Evolutionary conservation across 2,329 filamentous ascomycete species (phyloP), one percentile per base, ranked within the genome.

Genomic region (Geosmithia flava): DNA sequence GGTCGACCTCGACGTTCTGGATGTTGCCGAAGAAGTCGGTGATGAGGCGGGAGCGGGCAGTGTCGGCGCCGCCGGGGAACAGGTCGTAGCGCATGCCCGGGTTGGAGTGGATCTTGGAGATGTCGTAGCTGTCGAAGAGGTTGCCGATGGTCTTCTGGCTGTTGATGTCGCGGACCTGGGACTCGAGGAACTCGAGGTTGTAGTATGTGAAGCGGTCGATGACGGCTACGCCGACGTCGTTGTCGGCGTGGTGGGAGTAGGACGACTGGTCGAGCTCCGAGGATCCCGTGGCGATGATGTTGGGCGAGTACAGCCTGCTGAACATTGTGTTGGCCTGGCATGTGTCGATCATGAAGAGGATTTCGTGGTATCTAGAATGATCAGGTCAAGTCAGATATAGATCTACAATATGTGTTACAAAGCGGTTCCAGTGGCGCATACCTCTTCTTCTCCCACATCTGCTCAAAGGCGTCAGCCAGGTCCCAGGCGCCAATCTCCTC

Each of bases 381-480:
- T 7, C 42, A 44, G 19, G 42, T 37, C 8, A 30, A n/a, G n/a
- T n/a, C n/a, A n/a, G n/a, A n/a, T n/a, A n/a, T n/a, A n/a, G n/a
- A n/a, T n/a, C n/a, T n/a, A n/a, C n/a, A n/a, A n/a, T n/a, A n/a
- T n/a, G n/a, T n/a, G n/a, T n/a, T n/a, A n/a, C n/a, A n/a, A n/a
- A n/a, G n/a, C n/a, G n/a, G n/a, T n/a, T n/a, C n/a, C n/a, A n/a
- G n/a, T n/a, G n/a, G n/a, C n/a, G n/a, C n/a, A n/a, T 64, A 83
- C 72, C 93, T 83, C 71, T 94, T 94, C 80, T 98, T 98, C 75
- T 98, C 93, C 87, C 90, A 96, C 93, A 98, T 98, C 72, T 98
- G 91, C 67, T 94, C 89, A 63, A 98, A 97, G 0, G 93, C 93
- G 65, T 98, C 88, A 5, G 94, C 93, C 49, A 98, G 71, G 68